Percentiles rank a stretch among this genome's conserved stretches.
Evolutionary conservation across 2,329 filamentous ascomycete species (phyloP).

Genomic region (Colletotrichum lupini): DNA sequence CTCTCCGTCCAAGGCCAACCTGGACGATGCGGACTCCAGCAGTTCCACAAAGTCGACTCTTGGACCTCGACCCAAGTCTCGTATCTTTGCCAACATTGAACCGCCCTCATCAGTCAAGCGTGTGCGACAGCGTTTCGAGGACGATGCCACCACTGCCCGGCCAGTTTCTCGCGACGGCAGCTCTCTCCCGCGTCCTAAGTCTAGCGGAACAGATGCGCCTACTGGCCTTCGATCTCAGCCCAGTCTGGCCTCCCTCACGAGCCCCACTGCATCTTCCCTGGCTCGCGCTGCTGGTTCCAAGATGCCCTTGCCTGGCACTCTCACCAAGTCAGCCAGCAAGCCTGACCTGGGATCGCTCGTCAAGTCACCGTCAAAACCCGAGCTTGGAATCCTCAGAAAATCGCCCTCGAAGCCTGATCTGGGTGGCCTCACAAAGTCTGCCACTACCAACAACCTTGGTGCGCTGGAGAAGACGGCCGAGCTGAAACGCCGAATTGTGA

Average conservation of each 20-base stretch:
- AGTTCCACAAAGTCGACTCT: constrained; percentile 44
- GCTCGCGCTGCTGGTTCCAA: constrained; percentile 69
- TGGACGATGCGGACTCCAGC: constrained; percentile 68
- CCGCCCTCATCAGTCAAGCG: constrained; percentile 71
- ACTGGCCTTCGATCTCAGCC: constrained; percentile 56
- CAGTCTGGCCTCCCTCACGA: constrained; percentile 71
- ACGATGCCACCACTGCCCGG: constrained; percentile 76
- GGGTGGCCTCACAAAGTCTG: constrained; percentile 54
- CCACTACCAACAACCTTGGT: constrained; percentile 58
- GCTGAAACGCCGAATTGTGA: constrained; percentile 53
- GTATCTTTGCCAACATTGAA: constrained; percentile 40
- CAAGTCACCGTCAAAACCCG: constrained; percentile 65
- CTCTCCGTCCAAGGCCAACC: constrained; percentile 67
- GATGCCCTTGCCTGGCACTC: constrained; percentile 62
- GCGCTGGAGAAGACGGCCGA: constrained; percentile 46
- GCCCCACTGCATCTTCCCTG: constrained; percentile 82
- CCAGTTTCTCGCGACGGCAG: constrained; percentile 65
- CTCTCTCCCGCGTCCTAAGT: constrained; percentile 61
- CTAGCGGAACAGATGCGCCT: constrained; percentile 51
- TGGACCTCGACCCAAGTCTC: constrained; percentile 17
- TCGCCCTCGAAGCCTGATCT: constrained; percentile 64
- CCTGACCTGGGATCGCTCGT: constrained; percentile 20
- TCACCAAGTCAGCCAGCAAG: constrained; percentile 36
- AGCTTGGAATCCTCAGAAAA: constrained; percentile 51
- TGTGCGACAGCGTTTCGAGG: constrained; percentile 71